These are phyloP conservation scores for Backusella tarrabulga DNA, from an alignment of 192 early-diverging fungal genomes.

Conservation along the genomic window DNA sequence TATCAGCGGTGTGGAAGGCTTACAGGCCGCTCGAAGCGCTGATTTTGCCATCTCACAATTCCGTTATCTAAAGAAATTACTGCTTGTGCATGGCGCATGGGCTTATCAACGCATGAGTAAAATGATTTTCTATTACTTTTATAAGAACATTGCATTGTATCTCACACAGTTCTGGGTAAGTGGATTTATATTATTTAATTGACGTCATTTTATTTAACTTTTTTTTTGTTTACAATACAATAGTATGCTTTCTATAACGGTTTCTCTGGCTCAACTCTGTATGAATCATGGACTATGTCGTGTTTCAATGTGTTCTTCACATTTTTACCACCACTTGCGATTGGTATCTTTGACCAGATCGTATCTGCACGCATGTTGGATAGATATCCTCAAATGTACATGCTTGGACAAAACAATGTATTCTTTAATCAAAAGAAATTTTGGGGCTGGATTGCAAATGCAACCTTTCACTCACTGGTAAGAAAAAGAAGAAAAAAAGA, in stretches of 20 bases:
- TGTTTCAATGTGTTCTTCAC: conserved; percentile 95
- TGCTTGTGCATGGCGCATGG: conserved; percentile 97
- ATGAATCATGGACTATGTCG: conserved; percentile 97
- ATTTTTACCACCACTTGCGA: conserved; percentile 89
- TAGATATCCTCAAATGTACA: conserved; percentile 96
- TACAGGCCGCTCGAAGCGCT: conserved; percentile 94
- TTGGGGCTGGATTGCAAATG: conserved; percentile 92
- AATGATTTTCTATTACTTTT: conserved; percentile 96
- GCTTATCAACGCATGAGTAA: conserved; percentile 94
- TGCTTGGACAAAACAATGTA: conserved; percentile 66
- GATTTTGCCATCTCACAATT: conserved; percentile 99
- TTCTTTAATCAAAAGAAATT: conserved; percentile 87
- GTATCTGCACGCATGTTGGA: conserved; percentile 91
- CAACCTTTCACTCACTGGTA: conserved; percentile 88
- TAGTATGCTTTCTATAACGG: conserved; percentile 86
- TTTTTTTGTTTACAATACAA: neutral
- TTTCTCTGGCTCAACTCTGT: conserved; percentile 95
- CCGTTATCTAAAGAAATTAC: conserved; percentile 87
- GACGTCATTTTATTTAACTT: neutral
- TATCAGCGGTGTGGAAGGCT: conserved; percentile 93
- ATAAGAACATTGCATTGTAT: conserved; percentile 98
- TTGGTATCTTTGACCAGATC: conserved; percentile 97
- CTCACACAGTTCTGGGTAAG: conserved; percentile 93
- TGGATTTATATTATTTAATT: neutral
- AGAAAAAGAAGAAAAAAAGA: conserved; percentile 15